Evolutionary conservation across 495 filamentous ascomycete species (phyloP).

Genomic region (Platismatia glauca): DNA sequence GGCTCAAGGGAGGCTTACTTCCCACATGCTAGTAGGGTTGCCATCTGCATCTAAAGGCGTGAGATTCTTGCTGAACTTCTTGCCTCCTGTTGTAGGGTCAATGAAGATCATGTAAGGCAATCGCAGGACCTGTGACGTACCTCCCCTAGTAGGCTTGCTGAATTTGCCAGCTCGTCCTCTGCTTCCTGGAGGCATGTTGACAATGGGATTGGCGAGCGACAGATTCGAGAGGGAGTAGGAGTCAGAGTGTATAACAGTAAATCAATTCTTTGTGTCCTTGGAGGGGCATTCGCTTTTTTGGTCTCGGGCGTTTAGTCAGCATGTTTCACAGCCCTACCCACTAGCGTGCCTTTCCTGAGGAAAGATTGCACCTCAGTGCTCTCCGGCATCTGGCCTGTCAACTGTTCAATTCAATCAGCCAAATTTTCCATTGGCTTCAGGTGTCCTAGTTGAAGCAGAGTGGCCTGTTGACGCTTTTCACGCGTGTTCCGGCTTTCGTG

Average conservation of each 20-base stretch:
- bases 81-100: conserved; percentile 57
- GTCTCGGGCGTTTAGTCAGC: conserved; percentile 2
- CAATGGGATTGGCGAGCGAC: neutral
- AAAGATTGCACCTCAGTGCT: conserved; percentile 4
- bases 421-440: neutral
- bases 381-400: neutral
- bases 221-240: neutral
- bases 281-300: neutral
- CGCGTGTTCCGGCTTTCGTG: neutral
- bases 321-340: conserved; percentile 4
- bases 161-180: conserved; percentile 86
- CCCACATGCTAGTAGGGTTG: conserved; percentile 69
- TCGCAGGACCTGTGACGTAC: conserved; percentile 38
- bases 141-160: conserved; percentile 84
- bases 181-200: conserved; percentile 54
- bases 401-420: neutral
- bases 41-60: conserved; percentile 79
- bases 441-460: neutral
- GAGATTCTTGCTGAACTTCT: conserved; percentile 86
- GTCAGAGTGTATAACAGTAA: neutral
- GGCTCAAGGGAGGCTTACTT: conserved; percentile 37
- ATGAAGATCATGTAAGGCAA: conserved; percentile 1
- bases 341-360: conserved; percentile 5
- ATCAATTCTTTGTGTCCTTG: neutral
- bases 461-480: neutral